Evolutionary conservation across 768 basidiomycete genomes (phyloP), one percentile per base, ranked within the genome.

Genomic region (Mycena latifolia): DNA sequence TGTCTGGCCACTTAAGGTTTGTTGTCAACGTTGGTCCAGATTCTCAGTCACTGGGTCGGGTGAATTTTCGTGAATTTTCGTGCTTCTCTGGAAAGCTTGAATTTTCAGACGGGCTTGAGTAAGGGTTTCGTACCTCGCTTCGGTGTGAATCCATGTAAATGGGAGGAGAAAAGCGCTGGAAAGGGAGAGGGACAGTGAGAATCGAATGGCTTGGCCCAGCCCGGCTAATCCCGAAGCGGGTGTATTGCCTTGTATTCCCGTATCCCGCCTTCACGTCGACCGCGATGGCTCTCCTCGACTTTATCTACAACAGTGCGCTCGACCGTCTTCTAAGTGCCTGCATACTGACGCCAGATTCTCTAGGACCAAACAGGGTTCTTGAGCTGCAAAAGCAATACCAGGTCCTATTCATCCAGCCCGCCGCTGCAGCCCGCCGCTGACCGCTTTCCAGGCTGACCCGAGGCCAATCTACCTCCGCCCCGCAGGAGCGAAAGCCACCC

Each of bases 361-460:
- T 24, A 70, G 69, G 69, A 59, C 65, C 65, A 25, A 70, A 70
- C 61, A 45, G 69, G 43, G 69, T 70, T 25, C 63, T 70, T 39
- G 61, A 22, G n/a, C 69, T 70, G 24, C 69, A 70, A 63, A 70
- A 66, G 43, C 61, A 70, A 63, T 70, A 70, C 61, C 68, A 69
- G 64, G 68, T 69, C 60, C 31, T 54, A 31, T 43, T 53, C 29
- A 18, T 41, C 5, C 31, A 24, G 37, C 17, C 35, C 33, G 20
- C 3, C 15, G 22, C 45, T 25, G 27, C 60, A 22, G 27, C 5
- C 46, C 7, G 9, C 28, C 11, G 39, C 59, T 65, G 48, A 69
- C 63, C 35, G 39, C 17, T 43, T 20, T 55, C 6, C 43, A 70
- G 65, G 69, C 69, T 51, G 69, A 70, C 61, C n/a, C 61, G 6